Percentiles rank a stretch among this genome's conserved stretches.
Conservation (phyloP, 1,284 basidiomycete genomes). For the Fomitopsis betulina region DNA sequence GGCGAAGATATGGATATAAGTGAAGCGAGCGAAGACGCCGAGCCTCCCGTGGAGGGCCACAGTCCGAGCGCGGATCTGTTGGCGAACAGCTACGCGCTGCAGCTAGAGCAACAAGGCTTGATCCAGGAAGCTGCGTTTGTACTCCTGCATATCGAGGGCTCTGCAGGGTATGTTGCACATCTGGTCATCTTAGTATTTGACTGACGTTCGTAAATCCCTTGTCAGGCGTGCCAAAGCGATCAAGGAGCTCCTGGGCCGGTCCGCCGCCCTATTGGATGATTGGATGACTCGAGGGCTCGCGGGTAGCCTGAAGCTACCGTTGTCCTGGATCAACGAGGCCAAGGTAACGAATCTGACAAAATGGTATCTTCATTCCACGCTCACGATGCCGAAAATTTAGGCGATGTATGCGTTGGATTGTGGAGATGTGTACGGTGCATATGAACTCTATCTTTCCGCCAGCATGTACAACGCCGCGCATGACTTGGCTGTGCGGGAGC, state of each 20-base stretch:
- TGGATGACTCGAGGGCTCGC: slow-evolving; percentile 72
- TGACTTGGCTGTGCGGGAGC: slow-evolving; percentile 71
- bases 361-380: slow-evolving; percentile 1
- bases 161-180: slow-evolving; percentile 55
- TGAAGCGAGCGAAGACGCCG: slow-evolving; percentile 40
- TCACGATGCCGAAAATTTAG: slow-evolving; percentile 32
- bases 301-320: slow-evolving; percentile 76
- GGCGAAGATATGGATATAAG: slow-evolving; percentile 26
- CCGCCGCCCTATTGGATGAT: slow-evolving; percentile 63
- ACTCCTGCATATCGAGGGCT: slow-evolving; percentile 82
- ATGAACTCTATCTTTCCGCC: slow-evolving; percentile 72
- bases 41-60: slow-evolving; percentile 56
- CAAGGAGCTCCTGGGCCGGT: slow-evolving; percentile 76
- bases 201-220: background rate
- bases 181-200: background rate
- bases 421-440: slow-evolving; percentile 73
- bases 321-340: slow-evolving; percentile 85
- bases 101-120: slow-evolving; percentile 80
- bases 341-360: slow-evolving; percentile 45
- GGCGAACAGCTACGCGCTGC: slow-evolving; percentile 81
- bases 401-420: slow-evolving; percentile 61
- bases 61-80: slow-evolving; percentile 82
- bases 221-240: slow-evolving; percentile 74
- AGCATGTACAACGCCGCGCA: slow-evolving; percentile 75
- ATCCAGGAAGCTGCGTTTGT: slow-evolving; percentile 90